Percentiles rank a stretch among this genome's conserved stretches.
Evolutionary conservation across 1,139 yeast genomes (phyloP).

Genomic region (Geotrichum candidum): DNA sequence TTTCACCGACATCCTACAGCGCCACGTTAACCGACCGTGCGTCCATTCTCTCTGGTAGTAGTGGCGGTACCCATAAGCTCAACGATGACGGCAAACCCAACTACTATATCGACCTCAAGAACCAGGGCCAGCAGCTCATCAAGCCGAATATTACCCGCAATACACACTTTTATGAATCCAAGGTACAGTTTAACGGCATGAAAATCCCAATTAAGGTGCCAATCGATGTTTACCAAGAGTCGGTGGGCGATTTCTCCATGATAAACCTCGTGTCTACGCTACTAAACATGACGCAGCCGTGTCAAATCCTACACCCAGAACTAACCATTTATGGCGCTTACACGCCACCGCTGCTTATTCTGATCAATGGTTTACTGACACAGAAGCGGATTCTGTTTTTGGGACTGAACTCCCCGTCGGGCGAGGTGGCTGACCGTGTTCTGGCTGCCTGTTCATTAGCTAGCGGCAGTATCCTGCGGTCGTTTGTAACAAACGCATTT

Average conservation of each 20-base stretch:
- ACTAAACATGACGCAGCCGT: slow-evolving; percentile 22
- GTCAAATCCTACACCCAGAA: slow-evolving; percentile 33
- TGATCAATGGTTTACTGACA: slow-evolving; percentile 53
- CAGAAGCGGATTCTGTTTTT: slow-evolving; percentile 51
- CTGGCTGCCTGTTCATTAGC: slow-evolving; percentile 50
- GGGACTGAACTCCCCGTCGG: slow-evolving; percentile 52
- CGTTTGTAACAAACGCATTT: slow-evolving; percentile 45
- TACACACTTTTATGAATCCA: slow-evolving; percentile 34
- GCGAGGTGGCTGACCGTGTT: slow-evolving; percentile 51
- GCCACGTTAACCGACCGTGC: slow-evolving; percentile 8
- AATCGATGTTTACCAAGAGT: slow-evolving; percentile 32
- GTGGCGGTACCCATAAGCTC: neutral
- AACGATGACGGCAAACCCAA: slow-evolving; percentile 20
- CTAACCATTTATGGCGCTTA: slow-evolving; percentile 47
- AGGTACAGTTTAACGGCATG: slow-evolving; percentile 30
- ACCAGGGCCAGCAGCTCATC: slow-evolving; percentile 26
- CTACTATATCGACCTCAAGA: slow-evolving; percentile 30
- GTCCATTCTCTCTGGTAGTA: slow-evolving; percentile 8
- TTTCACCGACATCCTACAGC: neutral
- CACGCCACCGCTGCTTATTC: slow-evolving; percentile 53
- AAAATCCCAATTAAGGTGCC: slow-evolving; percentile 34
- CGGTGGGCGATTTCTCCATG: slow-evolving; percentile 33
- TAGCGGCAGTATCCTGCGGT: slow-evolving; percentile 53
- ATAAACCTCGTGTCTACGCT: slow-evolving; percentile 27
- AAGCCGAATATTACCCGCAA: slow-evolving; percentile 27